Evolutionary conservation across 140 eudicot species (phyloP).

Genomic region (Ambrosia hybrid): DNA sequence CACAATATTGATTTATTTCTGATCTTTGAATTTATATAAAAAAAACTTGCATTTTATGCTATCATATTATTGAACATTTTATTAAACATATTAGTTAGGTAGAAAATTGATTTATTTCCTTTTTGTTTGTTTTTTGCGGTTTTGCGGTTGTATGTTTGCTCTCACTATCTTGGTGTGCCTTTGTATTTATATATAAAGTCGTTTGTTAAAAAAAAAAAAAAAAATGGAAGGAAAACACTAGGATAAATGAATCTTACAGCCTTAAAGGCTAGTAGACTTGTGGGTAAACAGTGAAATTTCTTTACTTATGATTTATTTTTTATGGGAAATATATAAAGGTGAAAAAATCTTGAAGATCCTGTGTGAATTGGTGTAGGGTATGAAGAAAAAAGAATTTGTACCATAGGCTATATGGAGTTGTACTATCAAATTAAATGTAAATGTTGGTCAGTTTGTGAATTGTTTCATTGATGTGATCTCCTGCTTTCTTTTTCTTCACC

Average conservation of each 20-base stretch:
- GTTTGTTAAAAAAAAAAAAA: not conserved
- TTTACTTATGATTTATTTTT: not conserved
- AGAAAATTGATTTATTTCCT: not conserved
- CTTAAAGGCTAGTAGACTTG: not conserved
- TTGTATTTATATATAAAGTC: too few relatives aligned
- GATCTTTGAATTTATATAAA: not conserved
- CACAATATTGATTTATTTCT: not conserved
- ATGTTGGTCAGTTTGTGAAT: conserved; percentile 26
- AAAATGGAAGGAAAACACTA: too few relatives aligned
- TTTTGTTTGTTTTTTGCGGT: too few relatives aligned
- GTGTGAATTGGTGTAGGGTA: conserved; percentile 21
- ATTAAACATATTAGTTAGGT: not conserved
- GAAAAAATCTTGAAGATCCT: conserved; percentile 24
- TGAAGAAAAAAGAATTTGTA: conserved; percentile 26
- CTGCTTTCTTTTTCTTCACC: conserved; percentile 30
- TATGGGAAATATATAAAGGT: not conserved
- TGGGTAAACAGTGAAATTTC: not conserved
- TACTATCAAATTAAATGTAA: conserved; percentile 28
- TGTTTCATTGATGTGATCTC: conserved; percentile 33
- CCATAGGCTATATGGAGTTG: conserved; percentile 14
- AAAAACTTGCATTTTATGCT: too few relatives aligned
- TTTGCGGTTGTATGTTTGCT: too few relatives aligned
- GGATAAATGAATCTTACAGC: not conserved
- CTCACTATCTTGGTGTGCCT: too few relatives aligned
- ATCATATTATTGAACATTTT: too few relatives aligned